A percentile compares a stretch with the other conserved stretches of the same genome.
phyloP scores from a whole-genome alignment of 495 filamentous ascomycete species.

The Xylaria intraflava region DNA sequence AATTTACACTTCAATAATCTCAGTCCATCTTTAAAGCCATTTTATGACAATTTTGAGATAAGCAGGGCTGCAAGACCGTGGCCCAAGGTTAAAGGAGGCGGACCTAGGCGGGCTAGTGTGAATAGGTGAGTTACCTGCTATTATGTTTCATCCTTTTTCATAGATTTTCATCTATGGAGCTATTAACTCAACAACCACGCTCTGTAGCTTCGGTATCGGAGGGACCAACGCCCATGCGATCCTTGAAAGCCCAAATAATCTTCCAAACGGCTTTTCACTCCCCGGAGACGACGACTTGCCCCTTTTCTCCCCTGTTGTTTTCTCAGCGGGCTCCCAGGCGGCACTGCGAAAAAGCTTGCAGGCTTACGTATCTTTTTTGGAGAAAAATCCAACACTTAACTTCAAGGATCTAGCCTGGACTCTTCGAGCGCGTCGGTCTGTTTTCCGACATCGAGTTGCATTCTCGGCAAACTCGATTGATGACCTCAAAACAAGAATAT shows the following conservation, averaged over 20 bases:
- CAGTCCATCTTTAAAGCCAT: background rate
- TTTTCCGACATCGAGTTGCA: background rate
- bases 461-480: background rate
- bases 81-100: background rate
- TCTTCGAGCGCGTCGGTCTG: background rate
- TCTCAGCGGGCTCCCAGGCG: background rate
- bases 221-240: slow-evolving; percentile 54
- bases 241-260: too few species aligned
- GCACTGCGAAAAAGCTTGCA: background rate
- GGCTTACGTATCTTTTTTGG: too few species aligned
- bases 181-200: too few species aligned
- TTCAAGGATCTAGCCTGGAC: background rate
- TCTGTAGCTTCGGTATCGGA: slow-evolving; percentile 34
- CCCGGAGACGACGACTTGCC: too few species aligned
- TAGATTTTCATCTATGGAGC: too few species aligned
- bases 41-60: background rate
- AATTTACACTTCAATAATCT: background rate
- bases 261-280: too few species aligned
- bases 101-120: background rate
- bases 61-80: background rate
- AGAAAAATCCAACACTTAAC: background rate
- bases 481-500: background rate
- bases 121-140: too few species aligned
- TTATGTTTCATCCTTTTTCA: too few species aligned
- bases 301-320: background rate